Conservation (phyloP, 2,329 filamentous ascomycete species). For the Cryphonectria carpinicola region DNA sequence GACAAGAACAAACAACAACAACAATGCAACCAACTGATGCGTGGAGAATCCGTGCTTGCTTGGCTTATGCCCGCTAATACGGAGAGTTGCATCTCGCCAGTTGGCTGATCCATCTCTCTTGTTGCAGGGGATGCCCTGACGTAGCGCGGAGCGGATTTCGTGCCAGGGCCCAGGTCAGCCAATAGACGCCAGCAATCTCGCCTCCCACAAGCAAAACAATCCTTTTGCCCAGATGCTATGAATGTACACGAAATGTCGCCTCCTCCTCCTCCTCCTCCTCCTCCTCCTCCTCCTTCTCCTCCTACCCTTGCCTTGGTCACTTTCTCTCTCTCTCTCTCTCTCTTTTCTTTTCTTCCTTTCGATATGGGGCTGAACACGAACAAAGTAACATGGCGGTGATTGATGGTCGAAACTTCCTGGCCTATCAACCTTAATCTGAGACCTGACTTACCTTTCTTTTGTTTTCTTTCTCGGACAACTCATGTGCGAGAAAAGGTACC, state of each 20-base stretch:
- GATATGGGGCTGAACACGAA: not conserved
- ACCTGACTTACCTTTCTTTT: not conserved
- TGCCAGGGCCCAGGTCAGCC: not conserved
- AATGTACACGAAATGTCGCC: not conserved
- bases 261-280: not conserved
- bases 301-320: not conserved
- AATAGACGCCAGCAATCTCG: conserved; percentile 19
- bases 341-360: not conserved
- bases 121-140: not conserved
- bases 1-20: not conserved
- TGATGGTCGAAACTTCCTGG: no score
- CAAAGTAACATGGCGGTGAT: not conserved
- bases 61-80: not conserved
- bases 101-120: not conserved
- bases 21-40: conserved; percentile 1
- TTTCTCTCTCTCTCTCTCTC: not conserved
- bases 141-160: not conserved
- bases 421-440: no score
- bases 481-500: not conserved
- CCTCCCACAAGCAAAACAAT: conserved; percentile 4
- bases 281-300: not conserved
- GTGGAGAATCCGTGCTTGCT: not conserved
- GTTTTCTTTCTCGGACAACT: not conserved
- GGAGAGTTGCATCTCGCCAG: conserved; percentile 8
- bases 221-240: not conserved